A percentile compares a stretch with the other conserved stretches of the same genome.
Conservation (phyloP, 805 yeast genomes). For the Saccharomycopsis babjevae region DNA sequence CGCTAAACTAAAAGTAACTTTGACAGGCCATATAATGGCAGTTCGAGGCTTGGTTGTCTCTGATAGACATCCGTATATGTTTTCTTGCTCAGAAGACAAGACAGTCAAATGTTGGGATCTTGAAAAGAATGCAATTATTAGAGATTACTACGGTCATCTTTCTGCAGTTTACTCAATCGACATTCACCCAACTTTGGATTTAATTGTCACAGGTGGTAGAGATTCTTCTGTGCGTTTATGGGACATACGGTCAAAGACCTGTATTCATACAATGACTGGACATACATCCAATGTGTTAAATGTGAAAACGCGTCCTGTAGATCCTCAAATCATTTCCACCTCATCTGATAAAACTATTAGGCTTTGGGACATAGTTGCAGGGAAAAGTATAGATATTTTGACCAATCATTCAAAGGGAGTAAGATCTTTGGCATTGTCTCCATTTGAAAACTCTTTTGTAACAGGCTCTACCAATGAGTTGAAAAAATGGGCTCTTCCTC, state of each 20-base stretch:
- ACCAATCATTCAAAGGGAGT: constrained; percentile 83
- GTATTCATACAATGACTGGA: constrained; percentile 71
- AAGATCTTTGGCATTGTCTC: constrained; percentile 61
- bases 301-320: constrained; percentile 56
- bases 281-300: constrained; percentile 69
- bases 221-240: constrained; percentile 82
- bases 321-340: constrained; percentile 78
- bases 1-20: constrained; percentile 57
- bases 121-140: constrained; percentile 67
- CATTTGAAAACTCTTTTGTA: constrained; percentile 61
- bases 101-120: constrained; percentile 93
- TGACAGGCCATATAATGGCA: constrained; percentile 88
- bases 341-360: constrained; percentile 79
- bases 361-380: constrained; percentile 82
- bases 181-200: constrained; percentile 78
- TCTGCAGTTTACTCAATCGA: constrained; percentile 81
- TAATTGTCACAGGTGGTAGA: constrained; percentile 79
- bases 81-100: constrained; percentile 89
- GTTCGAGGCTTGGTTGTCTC: constrained; percentile 72
- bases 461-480: constrained; percentile 76
- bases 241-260: constrained; percentile 78
- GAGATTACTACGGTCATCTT: constrained; percentile 91
- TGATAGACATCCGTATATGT: constrained; percentile 72
- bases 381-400: constrained; percentile 55
- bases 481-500: constrained; percentile 67